phyloP scores from a whole-genome alignment of 192 early-diverging fungal genomes.

The Coemansia sp. region DNA sequence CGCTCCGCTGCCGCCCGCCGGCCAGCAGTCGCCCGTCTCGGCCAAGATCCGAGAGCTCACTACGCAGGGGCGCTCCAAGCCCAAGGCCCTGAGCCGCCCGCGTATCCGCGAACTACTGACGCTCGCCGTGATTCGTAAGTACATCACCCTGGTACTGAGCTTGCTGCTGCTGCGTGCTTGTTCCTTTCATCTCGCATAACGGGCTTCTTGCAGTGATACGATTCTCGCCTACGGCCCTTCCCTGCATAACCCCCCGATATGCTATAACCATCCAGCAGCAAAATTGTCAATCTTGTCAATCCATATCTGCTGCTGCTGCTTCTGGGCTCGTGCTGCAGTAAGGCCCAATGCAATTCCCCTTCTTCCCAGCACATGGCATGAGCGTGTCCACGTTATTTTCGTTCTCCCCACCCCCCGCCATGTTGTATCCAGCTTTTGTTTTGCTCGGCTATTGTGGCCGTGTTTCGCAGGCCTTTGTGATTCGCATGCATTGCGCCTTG shows the following conservation, averaged over 20 bases:
- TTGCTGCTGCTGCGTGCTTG: too few relatives aligned
- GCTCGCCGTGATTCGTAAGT: slow-evolving; percentile 47
- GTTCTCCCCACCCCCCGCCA: not conserved
- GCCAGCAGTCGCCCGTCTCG: slow-evolving; percentile 28
- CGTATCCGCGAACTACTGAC: slow-evolving; percentile 43
- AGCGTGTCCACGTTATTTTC: not conserved
- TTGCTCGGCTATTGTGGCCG: slow-evolving; percentile 5
- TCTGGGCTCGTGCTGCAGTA: slow-evolving; percentile 8
- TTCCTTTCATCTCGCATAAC: too few relatives aligned
- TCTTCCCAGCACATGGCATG: not conserved
- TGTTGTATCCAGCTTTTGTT: slow-evolving; percentile 3
- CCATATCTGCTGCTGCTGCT: not conserved
- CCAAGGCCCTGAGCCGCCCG: slow-evolving; percentile 37
- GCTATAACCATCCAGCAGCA: not conserved
- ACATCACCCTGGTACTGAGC: too few relatives aligned
- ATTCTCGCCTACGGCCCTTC: not conserved
- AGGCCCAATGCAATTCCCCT: slow-evolving; percentile 3
- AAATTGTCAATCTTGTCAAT: not conserved
- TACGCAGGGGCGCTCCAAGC: slow-evolving; percentile 14
- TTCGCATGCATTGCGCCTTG: slow-evolving; percentile 15
- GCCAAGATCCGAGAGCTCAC: slow-evolving; percentile 35
- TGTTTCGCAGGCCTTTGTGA: slow-evolving; percentile 1
- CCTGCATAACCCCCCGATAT: slow-evolving; percentile 6
- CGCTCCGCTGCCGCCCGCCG: not conserved
- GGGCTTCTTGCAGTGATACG: not conserved